Percentiles rank a stretch among this genome's conserved stretches.
Evolutionary conservation across 164 flowering plant species (phyloP).

Genomic region (Cinnamomum micranthum): DNA sequence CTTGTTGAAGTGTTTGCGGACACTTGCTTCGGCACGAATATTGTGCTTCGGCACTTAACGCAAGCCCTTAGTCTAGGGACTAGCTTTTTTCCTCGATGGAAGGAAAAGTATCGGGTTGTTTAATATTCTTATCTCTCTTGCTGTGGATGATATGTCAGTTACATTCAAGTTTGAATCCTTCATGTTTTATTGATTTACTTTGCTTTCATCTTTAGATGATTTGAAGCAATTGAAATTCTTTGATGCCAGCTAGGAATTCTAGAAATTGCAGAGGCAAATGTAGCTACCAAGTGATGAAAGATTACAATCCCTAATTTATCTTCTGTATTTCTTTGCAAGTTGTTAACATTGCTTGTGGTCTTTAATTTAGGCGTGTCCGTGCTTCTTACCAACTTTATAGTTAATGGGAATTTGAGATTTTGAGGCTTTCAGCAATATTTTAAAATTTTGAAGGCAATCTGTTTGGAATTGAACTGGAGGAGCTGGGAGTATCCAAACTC

Average conservation of each 20-base stretch:
- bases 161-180: not conserved
- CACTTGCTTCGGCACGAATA: too few relatives aligned
- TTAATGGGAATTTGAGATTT: not conserved
- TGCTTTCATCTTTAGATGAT: not conserved
- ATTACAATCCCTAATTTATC: not conserved
- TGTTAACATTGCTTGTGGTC: not conserved
- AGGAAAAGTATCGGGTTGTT: slow-evolving; percentile 86
- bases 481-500: not conserved
- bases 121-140: not conserved
- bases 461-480: not conserved
- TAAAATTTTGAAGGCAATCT: too few relatives aligned
- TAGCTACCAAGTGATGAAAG: not conserved
- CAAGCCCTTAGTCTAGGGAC: slow-evolving; percentile 39
- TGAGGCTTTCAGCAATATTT: too few relatives aligned
- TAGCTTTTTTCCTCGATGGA: slow-evolving; percentile 94
- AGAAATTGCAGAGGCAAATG: not conserved
- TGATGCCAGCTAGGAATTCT: too few relatives aligned
- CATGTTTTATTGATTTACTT: not conserved
- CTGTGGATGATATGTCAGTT: not conserved
- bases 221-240: not conserved
- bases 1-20: too few relatives aligned
- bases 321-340: not conserved
- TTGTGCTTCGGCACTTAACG: too few relatives aligned
- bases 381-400: not conserved
- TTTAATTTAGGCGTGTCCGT: not conserved